Base-by-base conservation (phyloP, 352 stramenopile species). In the Globisporangium acanthophoron region DNA sequence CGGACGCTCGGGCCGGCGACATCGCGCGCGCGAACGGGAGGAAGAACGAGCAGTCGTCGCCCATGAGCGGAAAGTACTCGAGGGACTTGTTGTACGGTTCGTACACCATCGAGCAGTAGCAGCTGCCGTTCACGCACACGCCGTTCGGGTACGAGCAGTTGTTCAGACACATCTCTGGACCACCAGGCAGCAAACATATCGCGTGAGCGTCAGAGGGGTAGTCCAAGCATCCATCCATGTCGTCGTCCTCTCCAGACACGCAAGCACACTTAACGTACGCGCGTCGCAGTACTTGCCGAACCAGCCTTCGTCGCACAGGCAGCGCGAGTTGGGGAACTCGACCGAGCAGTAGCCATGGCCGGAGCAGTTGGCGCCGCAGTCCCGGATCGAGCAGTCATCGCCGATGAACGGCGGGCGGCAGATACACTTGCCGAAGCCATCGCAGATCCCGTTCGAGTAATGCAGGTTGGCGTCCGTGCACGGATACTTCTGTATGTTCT, bases 61-160 rank as follows among this genome's bases (percentile, higher is more conserved):
- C 85, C 78, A 91, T 85, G 52, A 87, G 69, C 9, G 85, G 81
- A 15, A 89, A 74, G 47, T 90, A 90, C 71, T 80, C 65, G 56
- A 86, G 71, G 9, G 80, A 94, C 64, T 93, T 97, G 73, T 98
- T 97, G 74, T 98, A 99, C 39, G 96, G 96, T 58, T 92, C 87
- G 66, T 95, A 97, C 33, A 97, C 75, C 80, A 96, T 90, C 12
- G 73, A 65, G 65, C 96, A 99, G 55, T 73, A 88, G 79, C 96
- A 99, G 40, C 67, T 75, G 4, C 96, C 79, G 58, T 88, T 92
- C 61, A 98, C 62, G 57, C 96, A 99, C 37, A 86, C 66, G 44
- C 96, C 96, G 64, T 98, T 98, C 21, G 96, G 96, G 59, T 96
- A 98, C 55, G 87, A 97, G 68, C 96, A 99, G 68, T 99, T 99